These are phyloP conservation scores for Colletotrichum destructivum DNA, from an alignment of 2,329 filamentous ascomycete species.

Conservation along the genomic window DNA sequence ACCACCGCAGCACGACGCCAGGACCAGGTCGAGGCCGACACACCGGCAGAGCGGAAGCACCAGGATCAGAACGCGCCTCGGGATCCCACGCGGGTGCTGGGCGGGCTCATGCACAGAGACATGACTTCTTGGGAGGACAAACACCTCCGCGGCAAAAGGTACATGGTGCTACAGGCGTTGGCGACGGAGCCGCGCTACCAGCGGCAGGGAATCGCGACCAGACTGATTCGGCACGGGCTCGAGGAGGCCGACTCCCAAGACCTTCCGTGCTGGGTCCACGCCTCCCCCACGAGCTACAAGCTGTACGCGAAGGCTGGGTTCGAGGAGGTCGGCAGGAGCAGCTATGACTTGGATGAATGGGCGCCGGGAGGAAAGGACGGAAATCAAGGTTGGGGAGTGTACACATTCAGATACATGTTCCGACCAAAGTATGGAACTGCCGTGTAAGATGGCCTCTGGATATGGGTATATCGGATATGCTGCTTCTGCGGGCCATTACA, in stretches of 20 bases:
- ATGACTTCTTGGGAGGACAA: conserved; percentile 11
- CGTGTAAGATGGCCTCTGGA: not conserved
- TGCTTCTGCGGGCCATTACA: not conserved
- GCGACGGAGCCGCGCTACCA: conserved; percentile 22
- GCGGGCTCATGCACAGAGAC: conserved; percentile 26
- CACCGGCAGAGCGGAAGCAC: not conserved
- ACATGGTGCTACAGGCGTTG: conserved; percentile 23
- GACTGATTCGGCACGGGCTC: conserved; percentile 1
- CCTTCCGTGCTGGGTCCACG: conserved; percentile 25
- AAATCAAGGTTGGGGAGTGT: conserved; percentile 13
- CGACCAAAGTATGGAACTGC: not conserved
- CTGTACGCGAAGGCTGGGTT: conserved; percentile 24
- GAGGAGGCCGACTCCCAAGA: not conserved
- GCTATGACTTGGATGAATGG: conserved; percentile 25
- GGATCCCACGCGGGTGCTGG: conserved; percentile 17
- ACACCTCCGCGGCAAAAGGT: conserved; percentile 1
- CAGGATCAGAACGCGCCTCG: not conserved
- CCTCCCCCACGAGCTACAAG: conserved; percentile 14
- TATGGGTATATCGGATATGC: no score
- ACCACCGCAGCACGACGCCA: not conserved
- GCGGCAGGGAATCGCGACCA: conserved; percentile 12
- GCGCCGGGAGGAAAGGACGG: conserved; percentile 1
- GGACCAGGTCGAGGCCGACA: not conserved
- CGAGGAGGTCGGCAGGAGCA: conserved; percentile 22
- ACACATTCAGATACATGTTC: conserved; percentile 26